phyloP scores from a whole-genome alignment of 1,139 yeast species.

The Yamadazyma siamensis region DNA sequence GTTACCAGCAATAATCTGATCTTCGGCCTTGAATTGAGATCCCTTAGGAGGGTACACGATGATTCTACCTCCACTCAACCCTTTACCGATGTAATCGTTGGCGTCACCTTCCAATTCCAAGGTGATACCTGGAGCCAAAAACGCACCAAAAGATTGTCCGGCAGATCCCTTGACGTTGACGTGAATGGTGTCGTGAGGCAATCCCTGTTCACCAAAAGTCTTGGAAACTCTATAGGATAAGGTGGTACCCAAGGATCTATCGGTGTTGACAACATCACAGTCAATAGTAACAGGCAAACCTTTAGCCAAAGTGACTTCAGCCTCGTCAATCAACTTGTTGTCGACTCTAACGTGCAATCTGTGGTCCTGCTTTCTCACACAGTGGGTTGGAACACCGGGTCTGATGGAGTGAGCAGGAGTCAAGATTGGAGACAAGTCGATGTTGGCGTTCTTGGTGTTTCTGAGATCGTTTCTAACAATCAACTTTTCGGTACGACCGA shows the following conservation, averaged over 20 bases:
- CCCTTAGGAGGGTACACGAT: constrained; percentile 88
- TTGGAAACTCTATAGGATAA: constrained; percentile 91
- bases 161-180: constrained; percentile 91
- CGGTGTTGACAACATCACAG: constrained; percentile 91
- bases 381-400: constrained; percentile 96
- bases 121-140: constrained; percentile 93
- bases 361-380: constrained; percentile 93
- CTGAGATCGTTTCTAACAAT: constrained; percentile 81
- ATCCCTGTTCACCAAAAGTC: constrained; percentile 86
- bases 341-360: constrained; percentile 88
- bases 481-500: constrained; percentile 92
- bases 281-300: constrained; percentile 94
- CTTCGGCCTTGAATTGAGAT: constrained; percentile 87
- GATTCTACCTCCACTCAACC: constrained; percentile 91
- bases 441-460: constrained; percentile 85
- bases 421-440: constrained; percentile 87
- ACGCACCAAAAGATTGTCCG: constrained; percentile 98
- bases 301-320: constrained; percentile 88
- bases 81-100: constrained; percentile 97
- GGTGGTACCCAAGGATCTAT: constrained; percentile 93
- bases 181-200: constrained; percentile 95
- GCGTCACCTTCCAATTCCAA: constrained; percentile 96
- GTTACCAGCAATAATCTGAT: constrained; percentile 94
- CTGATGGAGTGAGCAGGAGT: constrained; percentile 96
- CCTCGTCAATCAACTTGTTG: constrained; percentile 92